Conservation (phyloP, 305 asterid species). For the Rubia peregrina region DNA sequence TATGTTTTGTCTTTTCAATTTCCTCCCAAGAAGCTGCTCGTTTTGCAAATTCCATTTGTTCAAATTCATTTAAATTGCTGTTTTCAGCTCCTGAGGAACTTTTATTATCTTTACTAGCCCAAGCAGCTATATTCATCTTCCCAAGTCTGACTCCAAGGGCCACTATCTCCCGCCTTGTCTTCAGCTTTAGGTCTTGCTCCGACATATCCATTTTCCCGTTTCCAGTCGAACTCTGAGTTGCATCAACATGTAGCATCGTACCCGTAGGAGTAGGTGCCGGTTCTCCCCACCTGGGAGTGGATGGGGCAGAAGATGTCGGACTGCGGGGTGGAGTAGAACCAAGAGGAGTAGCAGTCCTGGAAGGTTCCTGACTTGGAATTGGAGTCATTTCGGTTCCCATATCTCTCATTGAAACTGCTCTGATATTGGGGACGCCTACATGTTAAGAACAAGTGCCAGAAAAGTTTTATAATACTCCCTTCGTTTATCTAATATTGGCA, state of each 20-base stretch:
- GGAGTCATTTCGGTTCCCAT: slow-evolving; percentile 99
- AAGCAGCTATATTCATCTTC: slow-evolving; percentile 91
- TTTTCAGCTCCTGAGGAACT: slow-evolving; percentile 26
- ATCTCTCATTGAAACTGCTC: slow-evolving; percentile 97
- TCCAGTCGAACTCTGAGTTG: slow-evolving; percentile 26
- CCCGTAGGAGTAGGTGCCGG: slow-evolving; percentile 59
- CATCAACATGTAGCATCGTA: slow-evolving; percentile 16
- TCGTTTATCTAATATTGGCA: too few species aligned
- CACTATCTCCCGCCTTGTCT: slow-evolving; percentile 78
- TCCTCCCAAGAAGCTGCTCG: slow-evolving; percentile 97
- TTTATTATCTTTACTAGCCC: slow-evolving; percentile 89
- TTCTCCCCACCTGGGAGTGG: slow-evolving; percentile 82
- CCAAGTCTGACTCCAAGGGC: slow-evolving; percentile 93
- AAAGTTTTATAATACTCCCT: too few species aligned
- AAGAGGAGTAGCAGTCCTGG: slow-evolving; percentile 76
- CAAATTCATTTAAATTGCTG: slow-evolving; percentile 37
- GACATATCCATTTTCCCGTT: slow-evolving; percentile 50
- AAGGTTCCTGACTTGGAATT: slow-evolving; percentile 94
- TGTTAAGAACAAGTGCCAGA: neutral
- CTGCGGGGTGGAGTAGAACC: slow-evolving; percentile 82
- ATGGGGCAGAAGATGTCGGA: slow-evolving; percentile 82
- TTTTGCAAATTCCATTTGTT: slow-evolving; percentile 53
- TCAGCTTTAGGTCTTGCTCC: slow-evolving; percentile 71
- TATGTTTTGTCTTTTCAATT: slow-evolving; percentile 69
- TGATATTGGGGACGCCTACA: slow-evolving; percentile 47